Evolutionary conservation across 306 rosid species (phyloP), one percentile per base, ranked within the genome.

Genomic region (Quercus variabilis): DNA sequence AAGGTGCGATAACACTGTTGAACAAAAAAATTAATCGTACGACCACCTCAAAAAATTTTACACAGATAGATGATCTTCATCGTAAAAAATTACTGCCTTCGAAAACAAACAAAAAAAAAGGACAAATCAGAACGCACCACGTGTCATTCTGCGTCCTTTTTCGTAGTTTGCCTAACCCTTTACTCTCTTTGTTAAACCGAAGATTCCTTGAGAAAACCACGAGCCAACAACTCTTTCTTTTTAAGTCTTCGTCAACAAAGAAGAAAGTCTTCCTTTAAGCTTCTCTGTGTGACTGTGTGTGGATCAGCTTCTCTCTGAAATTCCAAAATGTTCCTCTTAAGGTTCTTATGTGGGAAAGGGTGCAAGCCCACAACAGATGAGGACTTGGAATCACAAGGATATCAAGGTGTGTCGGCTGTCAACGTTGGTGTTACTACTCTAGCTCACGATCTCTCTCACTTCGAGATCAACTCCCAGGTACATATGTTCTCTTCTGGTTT

Each of bases 391-490:
- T 74, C 84, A 4, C 80, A 78, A 46, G 89, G 88, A 0, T 90
- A 83, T 25, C 91, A 91, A 13, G 91, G 88, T 33, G 87, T 82
- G 0, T 82, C 95, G 14, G 81, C 92, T 10, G 59, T 92, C 79
- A 81, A 86, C 62, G 92, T 78, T 23, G 92, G 92, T 62, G 83
- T 92, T 81, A 84, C 92, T 3, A 93, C 93, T 79, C 91, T 92
- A 3, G 89, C 92, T 56, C 92, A 78, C 3, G 98, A 93, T 83
- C 81, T 93, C 88, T 88, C 86, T 65, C 84, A 91, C 82, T 92
- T 92, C 57, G 94, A 91, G 60, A 91, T 73, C 82, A 92, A 91
- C 78, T 88, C 97, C 28, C 91, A 92, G 98, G 99, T 95, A 46
- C 15, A 46, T 10, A 46, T 46, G 28, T 26, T 38, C 43, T 38